Conservation (phyloP, 768 basidiomycete genomes). For the Trametes sanguinea region DNA sequence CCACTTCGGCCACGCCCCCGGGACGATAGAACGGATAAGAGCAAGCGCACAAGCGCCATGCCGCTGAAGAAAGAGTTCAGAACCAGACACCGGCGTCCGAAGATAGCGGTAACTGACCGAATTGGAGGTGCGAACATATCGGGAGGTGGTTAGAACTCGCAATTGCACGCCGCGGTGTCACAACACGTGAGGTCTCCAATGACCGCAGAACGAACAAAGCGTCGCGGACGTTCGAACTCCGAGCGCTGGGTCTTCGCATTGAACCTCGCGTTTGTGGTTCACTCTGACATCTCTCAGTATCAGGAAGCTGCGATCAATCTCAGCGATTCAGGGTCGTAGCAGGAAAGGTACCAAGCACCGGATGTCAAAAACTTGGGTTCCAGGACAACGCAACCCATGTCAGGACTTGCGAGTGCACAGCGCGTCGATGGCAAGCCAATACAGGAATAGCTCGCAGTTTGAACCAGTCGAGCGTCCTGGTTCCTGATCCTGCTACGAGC, state of each 20-base stretch:
- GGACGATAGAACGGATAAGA: conserved; percentile 12
- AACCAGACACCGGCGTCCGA: conserved; percentile 6
- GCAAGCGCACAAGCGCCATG: not conserved
- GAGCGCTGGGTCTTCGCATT: not conserved
- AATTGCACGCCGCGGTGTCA: conserved; percentile 12
- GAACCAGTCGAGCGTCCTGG: not conserved
- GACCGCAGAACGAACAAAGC: conserved; percentile 3
- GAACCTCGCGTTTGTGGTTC: too few species aligned
- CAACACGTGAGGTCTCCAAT: conserved; percentile 1
- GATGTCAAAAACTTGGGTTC: not conserved
- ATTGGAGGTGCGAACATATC: not conserved
- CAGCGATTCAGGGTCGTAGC: conserved; percentile 3
- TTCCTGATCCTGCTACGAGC: conserved; percentile 7
- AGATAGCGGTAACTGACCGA: conserved; percentile 5
- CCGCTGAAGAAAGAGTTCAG: conserved; percentile 7
- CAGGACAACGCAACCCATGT: conserved; percentile 12
- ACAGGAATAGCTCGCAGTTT: conserved; percentile 2
- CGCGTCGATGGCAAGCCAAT: not conserved
- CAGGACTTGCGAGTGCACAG: not conserved
- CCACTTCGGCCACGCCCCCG: conserved; percentile 1
- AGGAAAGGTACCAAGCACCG: not conserved
- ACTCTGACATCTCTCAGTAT: not conserved
- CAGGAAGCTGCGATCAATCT: conserved; percentile 1
- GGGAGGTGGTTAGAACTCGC: not conserved
- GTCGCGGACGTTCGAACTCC: conserved; percentile 16